Evolutionary conservation across 495 filamentous ascomycete genomes (phyloP).

Genomic region (Neurospora africana): DNA sequence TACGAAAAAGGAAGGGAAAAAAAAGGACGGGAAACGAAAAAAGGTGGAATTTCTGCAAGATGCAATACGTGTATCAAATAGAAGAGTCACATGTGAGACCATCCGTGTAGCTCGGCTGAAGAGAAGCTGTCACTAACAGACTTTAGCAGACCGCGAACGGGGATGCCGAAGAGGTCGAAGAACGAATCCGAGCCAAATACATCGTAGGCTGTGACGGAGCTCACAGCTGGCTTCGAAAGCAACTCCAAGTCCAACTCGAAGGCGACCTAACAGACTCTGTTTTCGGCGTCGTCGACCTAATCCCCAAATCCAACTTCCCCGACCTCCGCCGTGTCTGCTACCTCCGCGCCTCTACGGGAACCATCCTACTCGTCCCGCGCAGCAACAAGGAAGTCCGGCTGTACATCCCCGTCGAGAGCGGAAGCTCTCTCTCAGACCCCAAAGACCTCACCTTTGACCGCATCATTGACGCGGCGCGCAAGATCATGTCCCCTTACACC

Average conservation of each 20-base stretch:
- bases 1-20: neutral
- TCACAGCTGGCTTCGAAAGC: slow-evolving; percentile 48
- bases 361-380: slow-evolving; percentile 59
- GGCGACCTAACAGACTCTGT: slow-evolving; percentile 52
- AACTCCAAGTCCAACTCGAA: slow-evolving; percentile 39
- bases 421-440: slow-evolving; percentile 29
- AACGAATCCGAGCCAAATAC: slow-evolving; percentile 46
- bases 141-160: slow-evolving; percentile 15
- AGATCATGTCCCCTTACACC: slow-evolving; percentile 51
- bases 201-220: slow-evolving; percentile 61
- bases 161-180: slow-evolving; percentile 18
- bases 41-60: neutral
- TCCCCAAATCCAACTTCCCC: slow-evolving; percentile 59
- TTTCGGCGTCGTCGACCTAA: slow-evolving; percentile 57
- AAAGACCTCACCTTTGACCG: slow-evolving; percentile 41
- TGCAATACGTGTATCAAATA: neutral
- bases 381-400: slow-evolving; percentile 51
- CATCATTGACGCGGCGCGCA: slow-evolving; percentile 48
- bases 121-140: slow-evolving; percentile 7
- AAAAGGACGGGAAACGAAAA: neutral
- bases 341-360: slow-evolving; percentile 52
- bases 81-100: too few relatives aligned
- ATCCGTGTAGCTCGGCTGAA: too few relatives aligned
- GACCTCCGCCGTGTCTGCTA: slow-evolving; percentile 54
- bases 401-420: slow-evolving; percentile 52